Evolutionary conservation across 805 yeast species (phyloP), one percentile per base, ranked within the genome.

Genomic region (Nakazawaea sp.): DNA sequence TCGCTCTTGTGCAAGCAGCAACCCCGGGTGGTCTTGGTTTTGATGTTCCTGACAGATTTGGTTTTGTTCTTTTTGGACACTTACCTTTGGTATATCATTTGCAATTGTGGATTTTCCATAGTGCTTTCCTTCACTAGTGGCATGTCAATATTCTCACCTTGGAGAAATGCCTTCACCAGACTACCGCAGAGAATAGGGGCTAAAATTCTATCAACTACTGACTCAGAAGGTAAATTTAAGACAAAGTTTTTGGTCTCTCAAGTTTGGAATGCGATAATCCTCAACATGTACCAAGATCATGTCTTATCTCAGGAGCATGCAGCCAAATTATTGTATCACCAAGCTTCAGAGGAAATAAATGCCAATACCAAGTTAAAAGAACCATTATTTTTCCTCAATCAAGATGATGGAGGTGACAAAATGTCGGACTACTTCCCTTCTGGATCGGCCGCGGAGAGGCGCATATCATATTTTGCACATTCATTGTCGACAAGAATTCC

Each of bases 241-340:
- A 48, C 61, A 5, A 61, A 58, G 36, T 49, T 55, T 15, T 45
- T 68, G 30, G 59, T 68, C 2, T 65, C 75, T 2, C 73, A 69
- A 36, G 55, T 72, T 7, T 73, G 80, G 80, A 73, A 73, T 50
- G 69, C 76, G 1, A 60, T 73, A 3, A 56, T 72, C 10, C 66
- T 72, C 3, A 67, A 75, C 3, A 68, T 73, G 69, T 73, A 70
- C 46, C 52, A 77, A 24, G 79, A 72, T 43, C 79, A 73, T 46
- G 50, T 71, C 19, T 44, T 73, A 8, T 68, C 76, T 0, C 56
- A 70, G 18, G 78, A 72, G 43, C 76, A 72, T 43, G 70, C 68
- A 7, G 60, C 55, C 32, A 39, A 49, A 20, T 42, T 56, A 38
- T 42, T 53, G 19, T 54, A 57, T 38, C 50, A 51, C 27, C 75